Conservation (phyloP, 2,329 filamentous ascomycete genomes). For the Colletotrichum cereale region DNA sequence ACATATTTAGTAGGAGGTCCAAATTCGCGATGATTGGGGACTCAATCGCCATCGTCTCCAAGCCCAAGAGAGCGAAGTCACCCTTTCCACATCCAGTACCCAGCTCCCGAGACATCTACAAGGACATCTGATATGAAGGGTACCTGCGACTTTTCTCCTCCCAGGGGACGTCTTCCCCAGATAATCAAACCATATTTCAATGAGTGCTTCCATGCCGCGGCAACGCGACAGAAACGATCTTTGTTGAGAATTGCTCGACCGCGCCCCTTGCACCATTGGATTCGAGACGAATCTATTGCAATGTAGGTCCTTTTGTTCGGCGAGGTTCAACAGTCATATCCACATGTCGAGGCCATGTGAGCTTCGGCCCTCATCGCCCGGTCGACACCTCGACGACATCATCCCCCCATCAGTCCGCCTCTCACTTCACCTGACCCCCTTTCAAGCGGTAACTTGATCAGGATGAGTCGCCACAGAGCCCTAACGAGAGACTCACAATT, state of each 20-base stretch:
- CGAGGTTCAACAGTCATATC: accelerated
- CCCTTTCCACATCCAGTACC: not conserved
- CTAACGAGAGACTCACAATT: slow-evolving; percentile 8
- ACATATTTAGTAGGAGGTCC: not conserved
- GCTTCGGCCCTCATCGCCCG: not conserved
- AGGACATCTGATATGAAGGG: not conserved
- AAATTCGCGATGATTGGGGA: not conserved
- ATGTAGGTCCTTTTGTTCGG: not conserved
- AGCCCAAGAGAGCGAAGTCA: not conserved
- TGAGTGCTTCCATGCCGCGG: not conserved
- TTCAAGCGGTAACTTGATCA: not conserved
- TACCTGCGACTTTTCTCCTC: too few species aligned
- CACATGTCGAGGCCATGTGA: not conserved
- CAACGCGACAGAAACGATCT: not conserved
- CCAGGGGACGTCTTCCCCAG: not conserved
- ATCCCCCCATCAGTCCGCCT: not conserved
- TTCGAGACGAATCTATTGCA: too few species aligned
- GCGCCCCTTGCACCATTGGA: too few species aligned
- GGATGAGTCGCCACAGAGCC: not conserved
- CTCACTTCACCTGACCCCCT: not conserved
- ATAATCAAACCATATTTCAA: not conserved
- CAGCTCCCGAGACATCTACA: not conserved
- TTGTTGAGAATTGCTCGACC: too few species aligned
- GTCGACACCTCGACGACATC: not conserved
- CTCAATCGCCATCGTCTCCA: not conserved